Base-by-base conservation (phyloP, 768 basidiomycete genomes). In the Lentinula aciculospora region DNA sequence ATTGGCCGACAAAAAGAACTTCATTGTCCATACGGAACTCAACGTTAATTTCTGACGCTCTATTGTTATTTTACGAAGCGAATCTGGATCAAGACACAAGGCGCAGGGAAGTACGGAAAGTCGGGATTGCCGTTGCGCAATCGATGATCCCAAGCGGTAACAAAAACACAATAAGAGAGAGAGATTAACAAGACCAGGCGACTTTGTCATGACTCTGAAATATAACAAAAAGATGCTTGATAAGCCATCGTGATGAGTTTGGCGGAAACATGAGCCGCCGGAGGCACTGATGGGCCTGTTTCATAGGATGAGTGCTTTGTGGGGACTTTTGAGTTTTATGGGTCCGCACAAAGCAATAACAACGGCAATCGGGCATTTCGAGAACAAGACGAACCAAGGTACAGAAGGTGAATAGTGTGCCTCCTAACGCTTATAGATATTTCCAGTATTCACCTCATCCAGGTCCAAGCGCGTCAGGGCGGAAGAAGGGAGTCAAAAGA, bases 131-230 rank as follows among this genome's bases (percentile, higher is more conserved):
- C 9, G 23, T 44, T 21, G 21, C 23, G 42, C 23, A 5, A 39
- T 44, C 25, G 31, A 34, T 31, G 28, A 32, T 32, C 21, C 31
- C 21, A 19, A 34, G 49, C 31, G 21, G 49, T 19, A 34, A 31
- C 25, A 32, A 48, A 50, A 50, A 50, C 4, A 50, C 49, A 50
- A 50, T 50, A 50, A 50, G 49, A 34, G 15, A 34, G n/a, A 34
- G 32, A 13, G 37, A 39, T 39, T 17, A 17, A 39, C 37, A n/a
- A 39, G 37, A 15, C 17, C 37, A 39, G 37, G 37, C 37, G 37
- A n/a, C 37, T 39, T 39, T n/a, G 42, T 44, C 42, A 44, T 23
- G 15, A 19, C n/a, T 3, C 6, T 3, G 7, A 21, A 9, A 44
- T 12, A 17, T 10, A 44, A 44, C 42, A 44, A 44, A 40, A 44